Evolutionary conservation across 179 eudicot genomes (phyloP).

Genomic region (Nepenthes alata): DNA sequence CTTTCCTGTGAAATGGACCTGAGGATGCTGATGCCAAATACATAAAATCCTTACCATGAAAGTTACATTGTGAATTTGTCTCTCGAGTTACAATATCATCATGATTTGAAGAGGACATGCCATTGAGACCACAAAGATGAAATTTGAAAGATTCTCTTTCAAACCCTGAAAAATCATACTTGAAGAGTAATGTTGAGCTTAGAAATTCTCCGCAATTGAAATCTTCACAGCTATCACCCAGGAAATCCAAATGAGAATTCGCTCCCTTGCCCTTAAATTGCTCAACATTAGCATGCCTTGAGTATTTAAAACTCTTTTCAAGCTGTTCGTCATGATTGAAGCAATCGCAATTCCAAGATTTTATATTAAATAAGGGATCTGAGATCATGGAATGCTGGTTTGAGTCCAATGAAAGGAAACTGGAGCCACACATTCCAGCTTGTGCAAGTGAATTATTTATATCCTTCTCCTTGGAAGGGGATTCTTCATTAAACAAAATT

Average conservation of each 20-base stretch:
- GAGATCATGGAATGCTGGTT: constrained; percentile 19
- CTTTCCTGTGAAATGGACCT: constrained; percentile 13
- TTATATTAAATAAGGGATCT: constrained; percentile 16
- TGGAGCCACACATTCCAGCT: constrained; percentile 15
- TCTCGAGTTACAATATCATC: constrained; percentile 13
- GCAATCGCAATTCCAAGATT: constrained; percentile 19
- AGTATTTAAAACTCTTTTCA: constrained; percentile 18
- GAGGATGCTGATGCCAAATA: constrained; percentile 8
- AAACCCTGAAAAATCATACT: constrained; percentile 11
- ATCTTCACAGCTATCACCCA: constrained; percentile 10
- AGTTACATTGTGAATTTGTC: constrained; percentile 18
- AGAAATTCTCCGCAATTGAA: constrained; percentile 3
- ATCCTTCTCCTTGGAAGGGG: constrained; percentile 14
- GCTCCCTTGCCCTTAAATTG: constrained; percentile 21
- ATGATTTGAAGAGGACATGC: constrained; percentile 13
- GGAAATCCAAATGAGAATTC: constrained; percentile 9
- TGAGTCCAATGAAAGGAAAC: constrained; percentile 14
- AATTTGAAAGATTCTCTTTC: constrained; percentile 11
- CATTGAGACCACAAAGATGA: constrained; percentile 11
- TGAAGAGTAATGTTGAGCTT: constrained; percentile 7
- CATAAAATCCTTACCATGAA: constrained; percentile 11
- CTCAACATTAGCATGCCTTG: constrained; percentile 12
- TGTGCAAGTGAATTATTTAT: constrained; percentile 10
- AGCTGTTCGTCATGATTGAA: constrained; percentile 11
- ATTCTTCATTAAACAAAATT: constrained; percentile 10